Evolutionary conservation across 352 stramenopile genomes (phyloP).

Genomic region (Globisporangium paddicum): DNA sequence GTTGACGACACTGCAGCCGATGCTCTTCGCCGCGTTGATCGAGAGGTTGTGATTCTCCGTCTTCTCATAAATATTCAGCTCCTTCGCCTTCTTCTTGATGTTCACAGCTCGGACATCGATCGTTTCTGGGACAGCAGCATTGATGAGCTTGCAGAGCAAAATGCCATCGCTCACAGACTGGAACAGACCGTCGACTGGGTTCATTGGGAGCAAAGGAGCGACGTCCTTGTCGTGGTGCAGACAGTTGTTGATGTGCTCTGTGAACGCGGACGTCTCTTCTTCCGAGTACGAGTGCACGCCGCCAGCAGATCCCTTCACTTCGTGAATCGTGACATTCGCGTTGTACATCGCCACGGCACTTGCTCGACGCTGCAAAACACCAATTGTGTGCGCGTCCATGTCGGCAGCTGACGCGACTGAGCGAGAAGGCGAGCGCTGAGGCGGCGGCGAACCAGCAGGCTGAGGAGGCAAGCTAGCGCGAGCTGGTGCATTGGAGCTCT

Average conservation of each 20-base stretch:
- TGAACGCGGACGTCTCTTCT: constrained; percentile 89
- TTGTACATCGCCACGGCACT: constrained; percentile 57
- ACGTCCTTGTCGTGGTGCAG: constrained; percentile 68
- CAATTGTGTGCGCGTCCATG: constrained; percentile 49
- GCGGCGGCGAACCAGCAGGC: constrained; percentile 17
- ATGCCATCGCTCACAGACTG: constrained; percentile 76
- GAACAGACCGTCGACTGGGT: constrained; percentile 80
- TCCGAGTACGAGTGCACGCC: constrained; percentile 87
- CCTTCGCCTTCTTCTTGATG: constrained; percentile 70
- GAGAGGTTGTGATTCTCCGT: constrained; percentile 91
- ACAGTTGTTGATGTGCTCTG: constrained; percentile 91
- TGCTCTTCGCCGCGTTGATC: constrained; percentile 92
- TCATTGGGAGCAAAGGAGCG: constrained; percentile 63
- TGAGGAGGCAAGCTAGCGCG: constrained; percentile 6
- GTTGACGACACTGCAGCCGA: constrained; percentile 93
- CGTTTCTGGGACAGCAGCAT: constrained; percentile 88
- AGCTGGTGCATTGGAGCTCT: neutral
- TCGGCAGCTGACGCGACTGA: constrained; percentile 6
- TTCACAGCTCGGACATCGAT: constrained; percentile 90
- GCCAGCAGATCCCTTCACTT: constrained; percentile 71
- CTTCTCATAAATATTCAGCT: constrained; percentile 85
- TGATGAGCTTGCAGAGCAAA: constrained; percentile 91
- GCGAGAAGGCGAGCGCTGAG: constrained; percentile 19
- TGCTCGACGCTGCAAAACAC: constrained; percentile 52
- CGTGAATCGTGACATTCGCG: constrained; percentile 66